Evolutionary conservation across 2,329 filamentous ascomycete genomes (phyloP).

Genomic region (Geosmithia morbida): DNA sequence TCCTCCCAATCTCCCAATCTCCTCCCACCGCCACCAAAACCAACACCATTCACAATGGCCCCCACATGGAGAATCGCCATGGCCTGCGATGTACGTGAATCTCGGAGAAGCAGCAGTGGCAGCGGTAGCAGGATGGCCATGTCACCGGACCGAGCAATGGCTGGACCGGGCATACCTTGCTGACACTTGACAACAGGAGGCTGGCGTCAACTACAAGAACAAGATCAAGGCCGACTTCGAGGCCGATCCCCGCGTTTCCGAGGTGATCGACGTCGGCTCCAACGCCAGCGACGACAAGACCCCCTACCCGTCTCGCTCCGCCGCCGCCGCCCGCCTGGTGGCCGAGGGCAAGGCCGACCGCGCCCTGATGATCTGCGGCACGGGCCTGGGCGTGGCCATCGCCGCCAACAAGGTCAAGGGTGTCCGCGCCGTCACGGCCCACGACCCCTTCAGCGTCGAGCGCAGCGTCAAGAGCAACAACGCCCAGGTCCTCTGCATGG

Average conservation of each 20-base stretch:
- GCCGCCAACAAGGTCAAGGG: conserved; percentile 80
- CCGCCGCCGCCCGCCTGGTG: conserved; percentile 52
- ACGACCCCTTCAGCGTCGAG: conserved; percentile 77
- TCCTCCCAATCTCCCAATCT: neutral
- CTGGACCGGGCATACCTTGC: neutral
- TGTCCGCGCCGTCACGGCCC: conserved; percentile 75
- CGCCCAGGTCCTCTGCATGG: conserved; percentile 77
- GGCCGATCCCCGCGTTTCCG: conserved; percentile 48
- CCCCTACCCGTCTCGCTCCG: conserved; percentile 67
- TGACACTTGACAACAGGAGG: conserved; percentile 31
- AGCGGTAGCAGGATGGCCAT: too few species aligned
- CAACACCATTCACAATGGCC: conserved; percentile 17
- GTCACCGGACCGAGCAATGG: neutral
- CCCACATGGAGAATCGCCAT: conserved; percentile 37
- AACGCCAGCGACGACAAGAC: conserved; percentile 54
- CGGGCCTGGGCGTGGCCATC: conserved; percentile 76
- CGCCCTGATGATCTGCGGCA: conserved; percentile 72
- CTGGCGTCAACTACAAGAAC: conserved; percentile 66
- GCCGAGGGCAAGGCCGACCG: conserved; percentile 54
- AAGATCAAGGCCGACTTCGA: conserved; percentile 61
- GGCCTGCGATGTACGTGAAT: conserved; percentile 34
- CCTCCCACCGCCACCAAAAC: neutral
- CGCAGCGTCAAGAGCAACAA: conserved; percentile 70
- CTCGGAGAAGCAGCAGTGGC: too few species aligned
- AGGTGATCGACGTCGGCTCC: conserved; percentile 63